A percentile compares a stretch with the other conserved stretches of the same genome.
These are phyloP conservation scores for Marasmius oreades DNA, from an alignment of 1,284 basidiomycete genomes.

Conservation along the genomic window DNA sequence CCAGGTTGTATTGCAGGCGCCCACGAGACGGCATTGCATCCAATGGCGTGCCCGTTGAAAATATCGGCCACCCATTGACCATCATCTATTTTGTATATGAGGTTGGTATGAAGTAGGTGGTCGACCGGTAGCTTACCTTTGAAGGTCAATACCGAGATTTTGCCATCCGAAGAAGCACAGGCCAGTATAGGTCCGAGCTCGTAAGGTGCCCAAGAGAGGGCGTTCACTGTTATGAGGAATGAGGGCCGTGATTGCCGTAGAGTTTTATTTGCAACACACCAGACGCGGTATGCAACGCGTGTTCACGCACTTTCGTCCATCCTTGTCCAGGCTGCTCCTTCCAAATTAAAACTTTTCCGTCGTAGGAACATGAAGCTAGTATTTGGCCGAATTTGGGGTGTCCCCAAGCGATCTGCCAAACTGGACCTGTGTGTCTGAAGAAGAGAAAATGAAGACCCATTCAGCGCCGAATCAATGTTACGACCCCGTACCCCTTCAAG, in stretches of 20 bases:
- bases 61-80: slow-evolving; percentile 96
- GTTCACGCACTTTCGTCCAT: slow-evolving; percentile 97
- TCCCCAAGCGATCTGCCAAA: slow-evolving; percentile 99
- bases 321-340: slow-evolving; percentile 76
- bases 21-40: slow-evolving; percentile 98
- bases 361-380: slow-evolving; percentile 96
- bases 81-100: slow-evolving; percentile 60
- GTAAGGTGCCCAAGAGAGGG: slow-evolving; percentile 97
- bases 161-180: slow-evolving; percentile 97
- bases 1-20: slow-evolving; percentile 89
- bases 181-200: slow-evolving; percentile 96
- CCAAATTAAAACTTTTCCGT: slow-evolving; percentile 98
- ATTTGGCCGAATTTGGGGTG: slow-evolving; percentile 97
- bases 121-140: slow-evolving; percentile 67
- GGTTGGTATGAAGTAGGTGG: not conserved
- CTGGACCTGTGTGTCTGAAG: slow-evolving; percentile 89
- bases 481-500: slow-evolving; percentile 72
- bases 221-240: slow-evolving; percentile 68
- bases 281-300: slow-evolving; percentile 90
- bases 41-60: slow-evolving; percentile 94
- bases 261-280: slow-evolving; percentile 48
- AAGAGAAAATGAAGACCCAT: not conserved
- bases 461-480: not conserved
- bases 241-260: not conserved
- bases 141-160: slow-evolving; percentile 95